phyloP scores from a whole-genome alignment of 257 asterid genomes.

The Solanum pinnatisectum region DNA sequence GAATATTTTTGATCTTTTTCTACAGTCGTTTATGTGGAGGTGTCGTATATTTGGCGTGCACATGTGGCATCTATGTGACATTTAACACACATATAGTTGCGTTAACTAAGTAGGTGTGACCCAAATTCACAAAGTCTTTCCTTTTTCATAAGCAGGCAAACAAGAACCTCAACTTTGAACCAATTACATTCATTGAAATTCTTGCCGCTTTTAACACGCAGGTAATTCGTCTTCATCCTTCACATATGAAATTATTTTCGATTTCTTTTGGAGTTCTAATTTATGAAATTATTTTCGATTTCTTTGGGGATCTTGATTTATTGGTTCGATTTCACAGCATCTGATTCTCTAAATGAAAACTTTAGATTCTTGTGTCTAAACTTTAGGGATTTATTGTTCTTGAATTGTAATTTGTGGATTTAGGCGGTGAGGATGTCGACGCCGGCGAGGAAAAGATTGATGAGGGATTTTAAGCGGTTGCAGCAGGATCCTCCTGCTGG shows the following conservation, averaged over 20 bases:
- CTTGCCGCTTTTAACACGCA: not conserved
- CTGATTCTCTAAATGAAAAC: not conserved
- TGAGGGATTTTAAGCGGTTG: slow-evolving; percentile 92
- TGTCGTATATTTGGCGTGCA: no score
- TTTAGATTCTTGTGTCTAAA: not conserved
- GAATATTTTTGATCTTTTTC: accelerated
- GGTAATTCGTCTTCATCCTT: not conserved
- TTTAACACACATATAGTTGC: not conserved
- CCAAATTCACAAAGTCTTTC: not conserved
- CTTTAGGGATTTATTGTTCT: not conserved
- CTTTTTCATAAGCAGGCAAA: not conserved
- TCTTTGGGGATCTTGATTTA: not conserved
- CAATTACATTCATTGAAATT: not conserved
- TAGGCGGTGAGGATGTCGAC: slow-evolving; percentile 53
- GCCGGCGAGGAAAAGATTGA: slow-evolving; percentile 74
- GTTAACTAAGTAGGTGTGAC: not conserved
- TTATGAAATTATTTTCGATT: not conserved
- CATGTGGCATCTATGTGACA: no score
- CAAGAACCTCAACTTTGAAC: not conserved
- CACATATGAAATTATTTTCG: not conserved
- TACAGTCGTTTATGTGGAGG: accelerated
- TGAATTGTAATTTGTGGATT: not conserved
- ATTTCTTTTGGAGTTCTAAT: no score
- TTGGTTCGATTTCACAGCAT: not conserved
- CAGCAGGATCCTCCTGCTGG: slow-evolving; percentile 97